Evolutionary conservation across 2,329 filamentous ascomycete species (phyloP).

Genomic region (Peltaster fructicola): DNA sequence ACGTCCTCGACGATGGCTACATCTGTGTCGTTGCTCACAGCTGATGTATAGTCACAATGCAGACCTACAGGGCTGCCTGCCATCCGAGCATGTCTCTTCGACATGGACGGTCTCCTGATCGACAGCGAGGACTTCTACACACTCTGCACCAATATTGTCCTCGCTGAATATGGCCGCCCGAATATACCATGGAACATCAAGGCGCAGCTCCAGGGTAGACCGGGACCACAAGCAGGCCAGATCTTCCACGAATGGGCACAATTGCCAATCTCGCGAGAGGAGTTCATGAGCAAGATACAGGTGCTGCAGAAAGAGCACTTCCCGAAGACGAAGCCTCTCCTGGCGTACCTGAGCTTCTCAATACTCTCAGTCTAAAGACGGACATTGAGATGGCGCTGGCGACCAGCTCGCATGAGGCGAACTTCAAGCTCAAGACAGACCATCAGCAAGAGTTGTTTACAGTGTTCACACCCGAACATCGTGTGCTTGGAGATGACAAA

Average conservation of each 20-base stretch:
- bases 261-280: constrained; percentile 54
- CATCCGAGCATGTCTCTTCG: constrained; percentile 83
- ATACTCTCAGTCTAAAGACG: constrained; percentile 27
- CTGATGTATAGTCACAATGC: no score
- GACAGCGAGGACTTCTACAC: constrained; percentile 89
- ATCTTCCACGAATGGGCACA: constrained; percentile 71
- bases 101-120: constrained; percentile 95
- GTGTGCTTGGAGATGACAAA: constrained; percentile 70
- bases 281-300: constrained; percentile 44
- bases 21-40: no score
- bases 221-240: constrained; percentile 37
- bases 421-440: constrained; percentile 60
- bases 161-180: constrained; percentile 56
- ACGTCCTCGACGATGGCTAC: no score
- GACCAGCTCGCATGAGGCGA: constrained; percentile 54
- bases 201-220: constrained; percentile 61
- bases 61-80: no score
- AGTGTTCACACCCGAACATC: constrained; percentile 48
- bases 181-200: constrained; percentile 85
- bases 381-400: constrained; percentile 67
- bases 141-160: constrained; percentile 61
- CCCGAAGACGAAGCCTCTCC: constrained; percentile 59
- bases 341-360: constrained; percentile 54
- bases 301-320: constrained; percentile 57
- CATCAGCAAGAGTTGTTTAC: constrained; percentile 33